A percentile compares a stretch with the other conserved stretches of the same genome.
phyloP scores from a whole-genome alignment of 768 basidiomycete genomes.

The Boletus sp. region DNA sequence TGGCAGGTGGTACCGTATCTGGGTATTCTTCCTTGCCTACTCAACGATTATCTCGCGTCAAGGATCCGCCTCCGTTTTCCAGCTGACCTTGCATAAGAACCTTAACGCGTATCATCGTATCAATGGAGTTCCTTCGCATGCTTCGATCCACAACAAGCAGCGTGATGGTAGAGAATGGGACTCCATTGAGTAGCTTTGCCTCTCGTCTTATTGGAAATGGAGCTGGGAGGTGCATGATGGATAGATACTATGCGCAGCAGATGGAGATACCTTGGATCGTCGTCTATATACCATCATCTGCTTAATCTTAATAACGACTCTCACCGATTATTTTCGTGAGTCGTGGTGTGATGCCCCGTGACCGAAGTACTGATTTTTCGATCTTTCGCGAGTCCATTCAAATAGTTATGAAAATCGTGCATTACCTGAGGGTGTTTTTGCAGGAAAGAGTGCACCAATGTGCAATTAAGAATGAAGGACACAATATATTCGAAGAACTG shows the following conservation, averaged over 20 bases:
- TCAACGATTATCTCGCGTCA: constrained; percentile 83
- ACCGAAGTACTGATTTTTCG: too few species aligned
- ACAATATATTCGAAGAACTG: neutral
- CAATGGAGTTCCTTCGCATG: constrained; percentile 77
- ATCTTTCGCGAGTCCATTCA: too few species aligned
- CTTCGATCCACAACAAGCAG: constrained; percentile 65
- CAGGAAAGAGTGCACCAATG: neutral
- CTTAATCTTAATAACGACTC: constrained; percentile 24
- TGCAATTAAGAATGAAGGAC: neutral
- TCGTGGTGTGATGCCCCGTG: neutral
- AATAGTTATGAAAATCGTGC: too few species aligned
- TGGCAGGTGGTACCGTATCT: constrained; percentile 80
- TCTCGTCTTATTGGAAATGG: too few species aligned
- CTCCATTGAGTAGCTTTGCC: constrained; percentile 20
- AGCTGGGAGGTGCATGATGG: neutral
- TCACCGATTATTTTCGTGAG: neutral
- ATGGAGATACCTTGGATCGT: constrained; percentile 9
- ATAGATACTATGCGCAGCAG: constrained; percentile 5
- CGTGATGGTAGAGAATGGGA: constrained; percentile 28
- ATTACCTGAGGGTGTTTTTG: too few species aligned
- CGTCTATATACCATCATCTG: constrained; percentile 22
- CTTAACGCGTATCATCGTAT: constrained; percentile 93
- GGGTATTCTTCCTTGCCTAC: constrained; percentile 97
- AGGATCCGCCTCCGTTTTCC: constrained; percentile 91
- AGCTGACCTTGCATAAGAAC: constrained; percentile 98